A percentile compares a stretch with the other conserved stretches of the same genome.
Evolutionary conservation across 495 filamentous ascomycete species (phyloP).

Genomic region (Aspergillus asperescens): DNA sequence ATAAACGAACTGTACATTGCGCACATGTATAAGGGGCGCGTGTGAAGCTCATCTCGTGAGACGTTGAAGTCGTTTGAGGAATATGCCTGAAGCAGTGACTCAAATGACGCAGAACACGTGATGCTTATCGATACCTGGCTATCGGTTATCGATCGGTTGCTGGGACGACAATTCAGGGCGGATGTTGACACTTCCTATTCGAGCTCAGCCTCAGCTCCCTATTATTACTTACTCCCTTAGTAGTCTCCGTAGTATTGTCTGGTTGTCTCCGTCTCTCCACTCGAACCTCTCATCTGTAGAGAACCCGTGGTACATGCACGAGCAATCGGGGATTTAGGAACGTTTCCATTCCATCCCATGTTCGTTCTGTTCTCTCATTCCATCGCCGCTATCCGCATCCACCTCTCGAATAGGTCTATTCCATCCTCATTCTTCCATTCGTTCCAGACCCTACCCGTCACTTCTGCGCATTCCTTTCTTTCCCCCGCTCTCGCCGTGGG

Average conservation of each 20-base stretch:
- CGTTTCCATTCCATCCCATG: conserved; percentile 14
- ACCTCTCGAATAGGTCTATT: background rate
- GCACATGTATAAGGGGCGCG: conserved; percentile 30
- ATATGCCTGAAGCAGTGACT: background rate
- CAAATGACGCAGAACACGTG: conserved; percentile 22
- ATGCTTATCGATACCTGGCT: conserved; percentile 19
- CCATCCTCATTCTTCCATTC: conserved; percentile 2
- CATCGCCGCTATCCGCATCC: too few species aligned
- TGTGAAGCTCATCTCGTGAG: conserved; percentile 25
- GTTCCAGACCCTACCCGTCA: background rate
- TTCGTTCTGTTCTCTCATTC: background rate
- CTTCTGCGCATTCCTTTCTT: conserved; percentile 30
- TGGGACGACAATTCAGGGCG: conserved; percentile 32
- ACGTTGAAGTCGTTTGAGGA: background rate
- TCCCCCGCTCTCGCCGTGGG: conserved; percentile 29
- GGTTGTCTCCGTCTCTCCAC: conserved; percentile 1
- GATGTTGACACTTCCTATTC: conserved; percentile 18
- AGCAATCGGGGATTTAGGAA: background rate
- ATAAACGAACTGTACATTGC: conserved; percentile 27
- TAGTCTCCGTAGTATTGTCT: too few species aligned
- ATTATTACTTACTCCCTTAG: too few species aligned
- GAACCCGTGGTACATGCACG: conserved; percentile 8
- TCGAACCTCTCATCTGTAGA: background rate
- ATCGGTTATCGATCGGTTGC: conserved; percentile 28
- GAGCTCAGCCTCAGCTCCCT: too few species aligned